Percentiles rank a stretch among this genome's conserved stretches.
Conservation (phyloP, 2,329 filamentous ascomycete species). For the Aspergillus awamori region DNA sequence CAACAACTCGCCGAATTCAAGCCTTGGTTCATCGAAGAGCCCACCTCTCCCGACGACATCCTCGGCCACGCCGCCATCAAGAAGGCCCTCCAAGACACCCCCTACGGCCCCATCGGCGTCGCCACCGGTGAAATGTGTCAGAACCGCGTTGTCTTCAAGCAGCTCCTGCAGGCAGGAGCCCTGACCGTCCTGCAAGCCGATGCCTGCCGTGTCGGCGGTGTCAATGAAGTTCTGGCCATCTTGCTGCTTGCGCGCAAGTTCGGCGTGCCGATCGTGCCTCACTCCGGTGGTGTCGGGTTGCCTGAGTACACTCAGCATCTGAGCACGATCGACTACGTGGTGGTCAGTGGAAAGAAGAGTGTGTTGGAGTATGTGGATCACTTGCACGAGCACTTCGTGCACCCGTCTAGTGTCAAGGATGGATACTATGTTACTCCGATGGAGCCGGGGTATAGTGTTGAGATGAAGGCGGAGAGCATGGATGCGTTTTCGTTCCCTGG, state of each 20-base stretch:
- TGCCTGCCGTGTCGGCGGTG: constrained; percentile 83
- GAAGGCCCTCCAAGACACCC: constrained; percentile 66
- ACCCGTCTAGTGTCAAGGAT: constrained; percentile 77
- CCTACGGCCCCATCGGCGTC: constrained; percentile 70
- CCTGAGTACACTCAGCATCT: constrained; percentile 94
- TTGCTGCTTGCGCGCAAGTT: constrained; percentile 73
- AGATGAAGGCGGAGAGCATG: constrained; percentile 92
- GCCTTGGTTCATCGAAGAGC: constrained; percentile 90
- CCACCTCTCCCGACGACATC: constrained; percentile 86
- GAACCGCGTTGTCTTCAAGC: constrained; percentile 93
- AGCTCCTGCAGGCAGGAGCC: constrained; percentile 76
- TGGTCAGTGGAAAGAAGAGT: constrained; percentile 76
- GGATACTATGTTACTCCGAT: constrained; percentile 86
- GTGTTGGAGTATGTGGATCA: constrained; percentile 92
- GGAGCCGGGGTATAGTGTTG: constrained; percentile 84
- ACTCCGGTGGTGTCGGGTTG: constrained; percentile 85
- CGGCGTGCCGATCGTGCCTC: constrained; percentile 80
- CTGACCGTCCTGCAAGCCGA: constrained; percentile 91
- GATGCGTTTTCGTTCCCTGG: constrained; percentile 76
- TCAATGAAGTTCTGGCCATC: constrained; percentile 91
- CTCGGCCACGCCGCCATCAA: constrained; percentile 84
- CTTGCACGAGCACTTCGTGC: constrained; percentile 87
- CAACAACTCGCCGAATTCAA: constrained; percentile 77
- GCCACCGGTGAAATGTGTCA: constrained; percentile 95
- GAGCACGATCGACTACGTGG: constrained; percentile 89